Conservation (phyloP, 352 stramenopile species). For the Phytophthora pistaciae region DNA sequence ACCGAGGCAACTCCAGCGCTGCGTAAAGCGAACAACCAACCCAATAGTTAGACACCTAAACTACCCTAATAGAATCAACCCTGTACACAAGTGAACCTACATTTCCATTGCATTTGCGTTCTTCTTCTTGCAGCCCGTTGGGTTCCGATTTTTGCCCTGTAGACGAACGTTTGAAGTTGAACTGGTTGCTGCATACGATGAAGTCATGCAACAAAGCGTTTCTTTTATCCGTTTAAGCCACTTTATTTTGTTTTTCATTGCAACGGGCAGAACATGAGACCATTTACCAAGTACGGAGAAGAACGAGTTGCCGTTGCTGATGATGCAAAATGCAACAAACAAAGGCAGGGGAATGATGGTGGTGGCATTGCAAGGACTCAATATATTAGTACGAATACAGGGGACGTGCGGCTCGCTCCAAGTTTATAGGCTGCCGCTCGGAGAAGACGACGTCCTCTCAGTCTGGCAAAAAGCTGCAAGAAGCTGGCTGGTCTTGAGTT, state of each 20-base stretch:
- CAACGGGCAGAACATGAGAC: conserved; percentile 11
- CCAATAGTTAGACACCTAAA: conserved; percentile 24
- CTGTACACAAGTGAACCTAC: conserved; percentile 19
- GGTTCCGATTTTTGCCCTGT: conserved; percentile 1
- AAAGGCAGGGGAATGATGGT: not conserved
- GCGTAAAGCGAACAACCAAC: conserved; percentile 14
- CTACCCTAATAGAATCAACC: conserved; percentile 20
- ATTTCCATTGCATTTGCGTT: not conserved
- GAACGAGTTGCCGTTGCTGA: not conserved
- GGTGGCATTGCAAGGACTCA: conserved; percentile 25
- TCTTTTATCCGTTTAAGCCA: conserved; percentile 3
- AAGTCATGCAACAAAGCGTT: not conserved
- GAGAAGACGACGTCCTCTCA: conserved; percentile 12
- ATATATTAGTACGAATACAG: conserved; percentile 44
- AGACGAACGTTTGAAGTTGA: conserved; percentile 26
- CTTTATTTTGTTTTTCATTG: not conserved
- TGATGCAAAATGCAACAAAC: not conserved
- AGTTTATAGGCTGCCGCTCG: not conserved
- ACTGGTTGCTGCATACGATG: not conserved
- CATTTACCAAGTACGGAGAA: not conserved
- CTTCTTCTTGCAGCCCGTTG: not conserved
- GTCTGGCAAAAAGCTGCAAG: conserved; percentile 21
- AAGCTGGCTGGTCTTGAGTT: conserved; percentile 9
- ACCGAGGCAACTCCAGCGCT: conserved; percentile 27
- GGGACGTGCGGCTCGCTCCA: conserved; percentile 5